phyloP scores from a whole-genome alignment of 371 early-diverging fungal genomes.

The Cladochytrium tenue region DNA sequence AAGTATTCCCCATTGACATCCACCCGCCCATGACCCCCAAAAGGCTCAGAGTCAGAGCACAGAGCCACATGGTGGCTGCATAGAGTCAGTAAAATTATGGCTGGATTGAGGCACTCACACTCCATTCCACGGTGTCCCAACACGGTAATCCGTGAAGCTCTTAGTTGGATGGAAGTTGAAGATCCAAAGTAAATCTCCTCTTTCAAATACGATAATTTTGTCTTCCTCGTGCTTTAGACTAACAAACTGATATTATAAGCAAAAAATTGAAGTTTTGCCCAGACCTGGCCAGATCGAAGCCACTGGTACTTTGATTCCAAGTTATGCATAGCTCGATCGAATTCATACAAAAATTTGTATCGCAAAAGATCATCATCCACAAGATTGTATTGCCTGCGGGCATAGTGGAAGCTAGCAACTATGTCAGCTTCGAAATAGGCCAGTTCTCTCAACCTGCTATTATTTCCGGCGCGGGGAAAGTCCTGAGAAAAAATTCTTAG shows the following conservation, averaged over 20 bases:
- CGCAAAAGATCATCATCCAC: slow-evolving; percentile 82
- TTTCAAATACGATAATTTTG: slow-evolving; percentile 90
- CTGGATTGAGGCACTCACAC: slow-evolving; percentile 18
- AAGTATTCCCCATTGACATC: slow-evolving; percentile 60
- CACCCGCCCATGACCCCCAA: slow-evolving; percentile 83
- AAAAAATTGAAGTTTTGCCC: neutral
- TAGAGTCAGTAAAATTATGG: neutral
- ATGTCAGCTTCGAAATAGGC: neutral
- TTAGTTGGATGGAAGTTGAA: slow-evolving; percentile 93
- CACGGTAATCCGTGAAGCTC: slow-evolving; percentile 81
- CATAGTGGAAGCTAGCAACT: slow-evolving; percentile 81
- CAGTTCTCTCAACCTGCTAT: slow-evolving; percentile 32
- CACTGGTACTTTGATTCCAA: slow-evolving; percentile 72
- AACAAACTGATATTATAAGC: slow-evolving; percentile 59
- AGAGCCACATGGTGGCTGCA: slow-evolving; percentile 71
- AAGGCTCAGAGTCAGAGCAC: slow-evolving; percentile 73
- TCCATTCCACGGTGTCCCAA: slow-evolving; percentile 73
- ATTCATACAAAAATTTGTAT: slow-evolving; percentile 88
- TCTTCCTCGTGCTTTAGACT: slow-evolving; percentile 90
- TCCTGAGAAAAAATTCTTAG: slow-evolving; percentile 51
- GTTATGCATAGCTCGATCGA: slow-evolving; percentile 82
- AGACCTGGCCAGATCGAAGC: slow-evolving; percentile 64
- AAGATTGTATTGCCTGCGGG: slow-evolving; percentile 91
- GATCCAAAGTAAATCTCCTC: slow-evolving; percentile 79
- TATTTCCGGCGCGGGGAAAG: slow-evolving; percentile 93